Evolutionary conservation across 768 basidiomycete species (phyloP).

Genomic region (Brasilioporus rufonigricans): DNA sequence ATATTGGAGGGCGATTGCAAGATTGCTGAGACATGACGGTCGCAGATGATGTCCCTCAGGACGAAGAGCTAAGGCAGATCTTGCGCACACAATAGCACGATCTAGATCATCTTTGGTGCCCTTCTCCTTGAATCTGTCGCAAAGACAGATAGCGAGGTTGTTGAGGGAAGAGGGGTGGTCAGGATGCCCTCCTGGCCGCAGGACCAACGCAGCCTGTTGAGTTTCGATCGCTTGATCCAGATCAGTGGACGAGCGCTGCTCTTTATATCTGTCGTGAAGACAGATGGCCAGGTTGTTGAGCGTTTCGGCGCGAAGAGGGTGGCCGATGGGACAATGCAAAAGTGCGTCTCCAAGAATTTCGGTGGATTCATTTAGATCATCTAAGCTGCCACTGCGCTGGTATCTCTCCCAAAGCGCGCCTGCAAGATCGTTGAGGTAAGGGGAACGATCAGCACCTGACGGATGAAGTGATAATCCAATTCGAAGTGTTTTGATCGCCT

Average conservation of each 20-base stretch:
- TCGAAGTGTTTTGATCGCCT: background rate
- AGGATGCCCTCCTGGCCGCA: background rate
- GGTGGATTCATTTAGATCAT: slow-evolving; percentile 8
- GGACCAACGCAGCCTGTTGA: slow-evolving; percentile 2
- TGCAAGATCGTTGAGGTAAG: slow-evolving; percentile 7
- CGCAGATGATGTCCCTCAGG: background rate
- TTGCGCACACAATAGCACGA: background rate
- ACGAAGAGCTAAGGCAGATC: background rate
- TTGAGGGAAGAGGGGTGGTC: background rate
- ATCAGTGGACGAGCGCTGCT: background rate
- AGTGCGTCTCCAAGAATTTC: background rate
- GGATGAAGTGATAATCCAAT: slow-evolving; percentile 1
- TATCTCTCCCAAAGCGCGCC: slow-evolving; percentile 2
- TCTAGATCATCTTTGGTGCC: background rate
- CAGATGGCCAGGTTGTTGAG: slow-evolving; percentile 15
- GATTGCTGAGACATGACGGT: background rate
- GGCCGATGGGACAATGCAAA: background rate
- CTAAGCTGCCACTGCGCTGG: background rate
- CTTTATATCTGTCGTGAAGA: background rate
- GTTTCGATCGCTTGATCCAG: slow-evolving; percentile 7
- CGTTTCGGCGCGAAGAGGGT: slow-evolving; percentile 1
- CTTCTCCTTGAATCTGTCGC: background rate
- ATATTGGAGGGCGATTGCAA: background rate
- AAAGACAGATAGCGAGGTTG: slow-evolving; percentile 3
- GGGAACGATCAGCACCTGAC: background rate